Conservation (phyloP, 257 asterid genomes). For the Mitragyna speciosa region DNA sequence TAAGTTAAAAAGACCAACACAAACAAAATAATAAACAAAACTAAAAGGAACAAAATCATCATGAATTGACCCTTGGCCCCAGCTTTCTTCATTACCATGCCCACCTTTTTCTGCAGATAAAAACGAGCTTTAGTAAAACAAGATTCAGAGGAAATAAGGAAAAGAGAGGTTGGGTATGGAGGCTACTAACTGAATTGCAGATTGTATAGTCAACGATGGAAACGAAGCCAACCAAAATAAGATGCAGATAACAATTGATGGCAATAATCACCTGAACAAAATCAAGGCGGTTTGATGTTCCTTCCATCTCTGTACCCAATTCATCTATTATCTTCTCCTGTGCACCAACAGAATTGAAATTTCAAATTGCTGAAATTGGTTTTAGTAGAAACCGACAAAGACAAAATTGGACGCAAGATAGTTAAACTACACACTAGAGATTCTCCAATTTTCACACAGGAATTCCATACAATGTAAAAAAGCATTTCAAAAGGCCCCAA, state of each 20-base stretch:
- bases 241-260: not conserved
- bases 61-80: slow-evolving; percentile 87
- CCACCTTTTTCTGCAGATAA: slow-evolving; percentile 80
- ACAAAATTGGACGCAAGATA: not conserved
- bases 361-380: not conserved
- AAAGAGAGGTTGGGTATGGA: not conserved
- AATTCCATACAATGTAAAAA: not conserved
- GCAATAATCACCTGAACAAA: slow-evolving; percentile 76
- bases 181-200: not conserved
- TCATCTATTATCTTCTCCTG: slow-evolving; percentile 90
- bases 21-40: slow-evolving; percentile 71
- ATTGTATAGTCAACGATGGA: not conserved
- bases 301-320: slow-evolving; percentile 87
- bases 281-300: slow-evolving; percentile 93
- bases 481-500: not conserved
- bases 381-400: not conserved
- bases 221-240: not conserved
- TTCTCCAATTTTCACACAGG: not conserved
- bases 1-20: slow-evolving; percentile 86
- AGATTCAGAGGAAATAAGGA: not conserved
- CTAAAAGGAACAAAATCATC: slow-evolving; percentile 81
- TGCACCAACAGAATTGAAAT: slow-evolving; percentile 10
- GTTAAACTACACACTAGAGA: slow-evolving; percentile 4
- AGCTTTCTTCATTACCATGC: slow-evolving; percentile 94
- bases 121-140: not conserved